Base-by-base conservation (phyloP, 495 filamentous ascomycete genomes). In the Parachaetomium inaequale region DNA sequence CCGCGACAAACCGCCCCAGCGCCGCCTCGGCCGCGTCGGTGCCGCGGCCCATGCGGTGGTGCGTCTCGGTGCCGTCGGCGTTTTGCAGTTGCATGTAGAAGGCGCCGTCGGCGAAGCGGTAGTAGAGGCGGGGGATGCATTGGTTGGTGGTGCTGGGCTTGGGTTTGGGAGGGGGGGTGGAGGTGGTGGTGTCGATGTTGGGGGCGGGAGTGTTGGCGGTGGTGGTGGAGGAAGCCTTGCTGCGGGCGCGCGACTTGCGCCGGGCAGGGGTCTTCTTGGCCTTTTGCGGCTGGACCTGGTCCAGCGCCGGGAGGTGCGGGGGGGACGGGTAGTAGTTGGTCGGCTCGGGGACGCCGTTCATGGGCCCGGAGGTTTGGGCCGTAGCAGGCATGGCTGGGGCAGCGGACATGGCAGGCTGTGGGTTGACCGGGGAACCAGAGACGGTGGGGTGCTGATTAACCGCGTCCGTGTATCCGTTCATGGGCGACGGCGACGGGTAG, bases 211-310 rank as follows among this genome's bases (percentile, higher is more conserved):
- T 0, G 26, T 14, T 23, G 42, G 10, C 15, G 7, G 26, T 29
- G 42, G 11, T 46, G n/a, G 5, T 23, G 32, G 46, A 29, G 32
- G 58, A 53, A 2, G 57, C n/a, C 26, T 52, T 64, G 47, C 50
- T 64, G 47, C 50, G 56, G 19, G 43, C 51, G 57, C 55, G 54
- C 15, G 45, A 15, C 29, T 63, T 56, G 53, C 46, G 54, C 36
- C 26, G 17, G 36, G 59, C 17, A 6, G 29, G 38, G n/a, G 28
- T 17, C 14, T 25, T 12, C 25, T 63, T 57, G 42, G 21, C 17
- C 10, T 43, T 40, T 45, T 61, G 25, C 2, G 12, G 12, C 11
- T 31, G 49, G 14, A 43, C 25, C 21, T n/a, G 42, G 29, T 4
- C 21, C 34, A 38, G 45, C 12, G 55, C 23, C 8, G n/a, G n/a